Evolutionary conservation across 78 protist genomes (phyloP).

Genomic region (Dictyostelium purpureum): DNA sequence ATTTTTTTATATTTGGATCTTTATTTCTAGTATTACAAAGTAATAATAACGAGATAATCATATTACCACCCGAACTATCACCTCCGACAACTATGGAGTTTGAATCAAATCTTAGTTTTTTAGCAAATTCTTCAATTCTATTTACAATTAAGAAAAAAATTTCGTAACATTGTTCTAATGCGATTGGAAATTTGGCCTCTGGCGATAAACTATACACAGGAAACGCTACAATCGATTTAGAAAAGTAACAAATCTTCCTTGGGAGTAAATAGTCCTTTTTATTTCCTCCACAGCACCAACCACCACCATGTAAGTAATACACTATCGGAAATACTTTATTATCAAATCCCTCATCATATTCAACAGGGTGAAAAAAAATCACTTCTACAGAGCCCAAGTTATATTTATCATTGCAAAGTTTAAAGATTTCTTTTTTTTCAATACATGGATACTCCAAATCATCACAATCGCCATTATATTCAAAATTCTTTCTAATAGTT

Average conservation of each 20-base stretch:
- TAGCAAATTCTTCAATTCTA: no score
- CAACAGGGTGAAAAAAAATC: no score
- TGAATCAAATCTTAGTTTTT: no score
- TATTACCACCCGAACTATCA: slow-evolving; percentile 14
- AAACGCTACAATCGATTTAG: background rate
- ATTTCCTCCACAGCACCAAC: background rate
- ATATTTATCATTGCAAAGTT: no score
- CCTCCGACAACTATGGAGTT: background rate
- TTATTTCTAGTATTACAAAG: background rate
- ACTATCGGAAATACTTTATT: background rate
- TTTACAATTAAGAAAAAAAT: background rate
- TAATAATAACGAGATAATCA: background rate
- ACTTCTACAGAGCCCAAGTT: no score
- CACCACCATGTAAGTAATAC: background rate
- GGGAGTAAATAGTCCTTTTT: background rate
- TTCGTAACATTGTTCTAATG: background rate
- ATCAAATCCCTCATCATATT: no score
- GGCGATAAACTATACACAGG: slow-evolving; percentile 13
- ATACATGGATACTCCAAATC: no score
- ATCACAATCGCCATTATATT: no score
- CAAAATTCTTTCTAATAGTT: no score
- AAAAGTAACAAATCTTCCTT: background rate
- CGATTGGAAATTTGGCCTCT: background rate
- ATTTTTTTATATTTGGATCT: background rate
- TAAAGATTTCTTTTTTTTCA: no score